Evolutionary conservation across 108 stramenopile species (phyloP), one percentile per base, ranked within the genome.

Genomic region (Pseudonitzschia multiseries): DNA sequence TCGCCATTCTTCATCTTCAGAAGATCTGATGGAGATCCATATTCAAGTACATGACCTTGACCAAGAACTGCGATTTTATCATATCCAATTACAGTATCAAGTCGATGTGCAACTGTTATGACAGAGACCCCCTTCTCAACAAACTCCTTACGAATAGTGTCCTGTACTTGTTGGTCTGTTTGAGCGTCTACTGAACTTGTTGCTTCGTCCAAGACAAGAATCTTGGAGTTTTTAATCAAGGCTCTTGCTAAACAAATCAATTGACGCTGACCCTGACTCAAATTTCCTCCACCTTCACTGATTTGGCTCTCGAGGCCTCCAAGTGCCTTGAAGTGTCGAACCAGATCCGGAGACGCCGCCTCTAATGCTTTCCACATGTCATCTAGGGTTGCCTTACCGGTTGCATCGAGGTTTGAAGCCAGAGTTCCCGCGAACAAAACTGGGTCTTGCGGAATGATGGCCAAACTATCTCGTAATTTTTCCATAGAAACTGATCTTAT

Each of bases 381-480:
- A 29, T 88, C 86, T 60, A 78, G 68, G 29, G 77, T 69, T n/a
- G 80, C 85, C 52, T 74, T 73, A 2, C 86, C 78, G 22, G 83
- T 90, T 29, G 97, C 95, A 77, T 94, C 93, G 56, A 99, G 74
- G 75, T 99, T 99, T 65, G 76, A 78, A 46, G 86, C 80, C 33
- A 99, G 27, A 14, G 96, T 92, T 17, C 96, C 98, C 17, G 88
- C 71, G 75, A 98, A 99, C 15, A 99, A 69, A 33, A 89, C 88
- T n/a, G 97, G 96, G 71, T 97, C 92, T 85, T 99, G 98, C 12
- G 97, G 97, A 52, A 99, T 96, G 48, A 98, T 95, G 27, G 96
- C 89, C 26, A 98, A 59, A 14, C 77, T 72, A 32, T 81, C 74
- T 36, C 97, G 90, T n/a, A 97, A 84, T 8, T 74, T 81, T 57